These are phyloP conservation scores for Mucor indicus DNA, from an alignment of 371 early-diverging fungal species.

Conservation along the genomic window DNA sequence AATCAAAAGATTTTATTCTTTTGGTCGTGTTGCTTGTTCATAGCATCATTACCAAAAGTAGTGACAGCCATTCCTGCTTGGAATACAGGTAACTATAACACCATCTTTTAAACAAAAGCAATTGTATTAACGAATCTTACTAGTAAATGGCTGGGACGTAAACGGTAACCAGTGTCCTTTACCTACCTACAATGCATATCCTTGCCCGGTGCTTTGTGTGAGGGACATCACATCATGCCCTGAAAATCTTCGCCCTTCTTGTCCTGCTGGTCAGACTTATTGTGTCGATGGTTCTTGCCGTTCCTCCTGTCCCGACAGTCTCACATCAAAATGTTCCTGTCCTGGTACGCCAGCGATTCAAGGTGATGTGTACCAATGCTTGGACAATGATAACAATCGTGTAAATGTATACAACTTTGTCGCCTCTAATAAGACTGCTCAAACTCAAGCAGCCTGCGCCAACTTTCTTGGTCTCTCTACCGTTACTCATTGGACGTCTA, in stretches of 20 bases:
- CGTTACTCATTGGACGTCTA: slow-evolving; percentile 37
- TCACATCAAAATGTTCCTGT: slow-evolving; percentile 33
- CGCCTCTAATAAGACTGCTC: slow-evolving; percentile 37
- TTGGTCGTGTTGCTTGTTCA: slow-evolving; percentile 58
- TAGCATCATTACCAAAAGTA: slow-evolving; percentile 20
- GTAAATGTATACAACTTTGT: slow-evolving; percentile 42
- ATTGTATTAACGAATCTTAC: too few species aligned
- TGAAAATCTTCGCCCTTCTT: slow-evolving; percentile 15
- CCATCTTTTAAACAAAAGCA: neutral
- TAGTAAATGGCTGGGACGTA: slow-evolving; percentile 49
- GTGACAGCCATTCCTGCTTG: slow-evolving; percentile 1
- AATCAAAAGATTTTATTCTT: slow-evolving; percentile 49
- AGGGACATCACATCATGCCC: slow-evolving; percentile 38
- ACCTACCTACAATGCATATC: slow-evolving; percentile 32
- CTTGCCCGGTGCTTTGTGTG: slow-evolving; percentile 53
- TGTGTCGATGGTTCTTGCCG: slow-evolving; percentile 54
- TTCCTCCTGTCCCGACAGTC: slow-evolving; percentile 24
- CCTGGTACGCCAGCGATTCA: slow-evolving; percentile 28
- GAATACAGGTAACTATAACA: slow-evolving; percentile 4
- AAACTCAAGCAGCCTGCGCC: slow-evolving; percentile 39
- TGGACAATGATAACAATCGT: neutral
- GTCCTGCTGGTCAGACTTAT: slow-evolving; percentile 39
- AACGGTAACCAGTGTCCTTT: slow-evolving; percentile 48
- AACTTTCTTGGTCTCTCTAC: slow-evolving; percentile 17
- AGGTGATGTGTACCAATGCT: slow-evolving; percentile 27